Base-by-base conservation (phyloP, 345 rosid species). In the Brassica juncea region DNA sequence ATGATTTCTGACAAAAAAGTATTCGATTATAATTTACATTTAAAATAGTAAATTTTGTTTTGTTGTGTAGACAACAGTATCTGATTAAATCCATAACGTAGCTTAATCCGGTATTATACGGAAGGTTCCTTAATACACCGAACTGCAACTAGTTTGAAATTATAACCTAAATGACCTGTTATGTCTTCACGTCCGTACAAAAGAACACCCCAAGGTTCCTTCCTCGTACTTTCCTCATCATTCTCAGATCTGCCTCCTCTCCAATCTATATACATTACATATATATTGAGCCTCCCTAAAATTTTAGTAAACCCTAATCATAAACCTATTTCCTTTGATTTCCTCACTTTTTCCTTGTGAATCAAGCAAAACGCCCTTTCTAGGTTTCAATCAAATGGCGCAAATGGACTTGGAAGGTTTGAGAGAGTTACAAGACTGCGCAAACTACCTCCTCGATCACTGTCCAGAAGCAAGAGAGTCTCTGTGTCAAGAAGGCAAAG, bases 361-460 rank as follows among this genome's bases (percentile, higher is more conserved):
- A n/a, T 7, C 74, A 68, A 60, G 68, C 59, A 76, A 76, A 0
- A 68, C 0, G 55, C 10, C 59, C 23, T 67, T 15, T 58, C 6
- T 34, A 66, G 57, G 66, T 66, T 68, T 67, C 15, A 0, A 8
- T 15, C 47, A 6, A 30, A 92, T 88, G 93, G 80, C 86, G 30
- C 68, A 71, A 66, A 80, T 85, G 31, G 82, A 88, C 57, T 91
- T 89, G 79, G 84, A 74, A 63, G 98, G 91, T 70, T 86, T 93
- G 6, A 82, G 87, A 68, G 89, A 88, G 55, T 54, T 89, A 54
- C 98, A 91, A 78, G 86, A 88, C 83, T 88, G 80, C 0, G 91
- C 94, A 14, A 89, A 92, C 39, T 84, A 87, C 67, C 93, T 88
- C 58, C 97, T 90, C 7, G 76, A 77, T 44, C 89, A 82, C 75